Evolutionary conservation across 192 early-diverging fungal species (phyloP), one percentile per base, ranked within the genome.

Genomic region (Podila verticillata): DNA sequence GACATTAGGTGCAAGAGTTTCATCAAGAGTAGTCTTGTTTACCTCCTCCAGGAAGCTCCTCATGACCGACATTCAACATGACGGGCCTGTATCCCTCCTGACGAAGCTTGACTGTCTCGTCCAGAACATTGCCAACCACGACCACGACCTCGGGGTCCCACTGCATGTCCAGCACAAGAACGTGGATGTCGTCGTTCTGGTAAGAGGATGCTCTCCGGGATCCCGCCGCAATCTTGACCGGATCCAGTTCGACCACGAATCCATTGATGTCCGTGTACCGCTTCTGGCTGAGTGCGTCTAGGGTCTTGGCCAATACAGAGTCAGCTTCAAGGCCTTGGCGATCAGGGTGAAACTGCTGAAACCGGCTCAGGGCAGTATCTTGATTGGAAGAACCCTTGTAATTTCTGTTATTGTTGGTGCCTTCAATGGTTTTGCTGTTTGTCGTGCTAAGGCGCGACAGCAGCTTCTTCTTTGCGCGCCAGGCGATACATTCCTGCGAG

Each of bases 101-200:
- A 44, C 75, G 48, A 3, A 79, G 62, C 47, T 62, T 65, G 63
- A 79, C 49, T 1, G 75, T 79, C 63, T 79, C 68, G n/a, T 79
- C 75, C 17, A 79, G 56, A 19, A 79, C 75, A 48, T 79, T 79
- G 60, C 75, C 75, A 5, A 79, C 75, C 7, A 79, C 75, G 30
- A 79, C 75, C 9, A 64, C 66, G 19, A 79, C 75, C 60, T 79
- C 75, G 2, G 75, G 75, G 36, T 79, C 75, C 75, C 75, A 79
- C 20, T 79, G 75, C 75, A 79, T 79, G 54, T 79, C 75, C 7
- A 79, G 49, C 5, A 79, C 75, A 6, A 79, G 69, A 1, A 79
- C 75, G 61, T 79, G 75, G 39, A 79, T 51, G 22, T 79, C 75
- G 10, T 79, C 75, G 39, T 79, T 79, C 24, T 72, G 75, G 31